Base-by-base conservation (phyloP, 164 flowering plant species). In the Platanus orientalis region DNA sequence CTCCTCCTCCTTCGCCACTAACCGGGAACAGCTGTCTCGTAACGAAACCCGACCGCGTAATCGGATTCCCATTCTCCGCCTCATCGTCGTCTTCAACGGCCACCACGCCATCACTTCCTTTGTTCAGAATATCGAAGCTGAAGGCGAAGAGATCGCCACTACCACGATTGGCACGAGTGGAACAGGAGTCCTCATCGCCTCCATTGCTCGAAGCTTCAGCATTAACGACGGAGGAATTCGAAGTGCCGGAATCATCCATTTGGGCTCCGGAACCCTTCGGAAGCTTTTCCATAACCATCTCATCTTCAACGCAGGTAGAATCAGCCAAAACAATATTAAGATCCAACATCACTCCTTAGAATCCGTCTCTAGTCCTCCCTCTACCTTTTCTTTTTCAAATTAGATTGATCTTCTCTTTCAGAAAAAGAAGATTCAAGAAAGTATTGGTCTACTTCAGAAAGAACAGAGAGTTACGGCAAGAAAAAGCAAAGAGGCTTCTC, bases 151-250 rank as follows among this genome's bases (percentile, higher is more conserved):
- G 10, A 57, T 54, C 63, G 26, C 65, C 62, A 48, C 62, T 28
- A 49, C 25, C 50, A 51, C 59, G 34, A 34, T 24, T 25, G 48
- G 40, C 26, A 7, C 58, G 73, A 34, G 75, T 62, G 9, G 84
- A 81, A 50, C 77, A 73, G 1, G 79, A 79, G 52, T 82, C 81
- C 9, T 78, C 88, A n/a, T 78, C 84, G 11, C 77, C 83, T 20
- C 67, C 82, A 61, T 70, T 71, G 63, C 76, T 65, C 11, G 78
- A 75, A 7, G 70, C 76, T 2, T 81, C 95, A 2, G 84, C 83
- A 69, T 83, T 88, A 39, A 89, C 84, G 4, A 87, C 69, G 16
- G 87, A 87, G 23, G 96, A 87, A 59, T 72, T 80, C 4, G 89
- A 83, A 7, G 85, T 73, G 6, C 84, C 85, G 11, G 91, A 79